phyloP scores from a whole-genome alignment of 2,329 filamentous ascomycete species.

The Fusarium sp. region DNA sequence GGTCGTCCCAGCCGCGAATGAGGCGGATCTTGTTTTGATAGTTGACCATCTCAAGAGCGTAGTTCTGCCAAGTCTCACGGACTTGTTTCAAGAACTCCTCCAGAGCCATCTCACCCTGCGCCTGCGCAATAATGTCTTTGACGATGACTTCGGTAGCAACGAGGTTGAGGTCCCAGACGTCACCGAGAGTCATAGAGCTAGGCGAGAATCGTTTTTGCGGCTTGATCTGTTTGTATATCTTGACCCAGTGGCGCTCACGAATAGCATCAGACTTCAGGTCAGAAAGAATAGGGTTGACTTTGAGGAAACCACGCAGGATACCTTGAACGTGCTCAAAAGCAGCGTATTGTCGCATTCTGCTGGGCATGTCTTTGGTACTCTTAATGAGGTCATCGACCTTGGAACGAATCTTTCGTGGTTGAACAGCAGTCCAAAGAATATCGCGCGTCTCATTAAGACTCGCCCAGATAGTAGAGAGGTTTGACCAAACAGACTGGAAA shows the following conservation, averaged over 20 bases:
- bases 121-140: conserved; percentile 92
- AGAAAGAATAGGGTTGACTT: conserved; percentile 87
- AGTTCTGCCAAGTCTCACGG: conserved; percentile 96
- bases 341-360: conserved; percentile 98
- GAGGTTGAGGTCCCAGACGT: conserved; percentile 97
- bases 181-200: conserved; percentile 94
- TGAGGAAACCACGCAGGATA: conserved; percentile 87
- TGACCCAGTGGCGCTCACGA: conserved; percentile 94
- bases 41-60: conserved; percentile 91
- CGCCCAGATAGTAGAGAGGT: conserved; percentile 94
- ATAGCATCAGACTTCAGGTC: conserved; percentile 98
- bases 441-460: conserved; percentile 94
- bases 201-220: conserved; percentile 94
- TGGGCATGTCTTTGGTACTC: conserved; percentile 99
- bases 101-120: conserved; percentile 96
- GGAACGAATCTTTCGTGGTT: conserved; percentile 90
- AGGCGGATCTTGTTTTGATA: conserved; percentile 99
- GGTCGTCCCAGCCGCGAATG: conserved; percentile 96
- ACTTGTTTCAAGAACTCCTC: conserved; percentile 98
- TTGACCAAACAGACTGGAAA: conserved; percentile 98
- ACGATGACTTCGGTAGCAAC: conserved; percentile 88
- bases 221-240: conserved; percentile 96
- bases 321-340: conserved; percentile 99
- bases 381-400: conserved; percentile 93
- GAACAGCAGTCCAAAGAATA: conserved; percentile 92